Evolutionary conservation across 2,329 filamentous ascomycete species (phyloP).

Genomic region (Cladophialophora yegresii): DNA sequence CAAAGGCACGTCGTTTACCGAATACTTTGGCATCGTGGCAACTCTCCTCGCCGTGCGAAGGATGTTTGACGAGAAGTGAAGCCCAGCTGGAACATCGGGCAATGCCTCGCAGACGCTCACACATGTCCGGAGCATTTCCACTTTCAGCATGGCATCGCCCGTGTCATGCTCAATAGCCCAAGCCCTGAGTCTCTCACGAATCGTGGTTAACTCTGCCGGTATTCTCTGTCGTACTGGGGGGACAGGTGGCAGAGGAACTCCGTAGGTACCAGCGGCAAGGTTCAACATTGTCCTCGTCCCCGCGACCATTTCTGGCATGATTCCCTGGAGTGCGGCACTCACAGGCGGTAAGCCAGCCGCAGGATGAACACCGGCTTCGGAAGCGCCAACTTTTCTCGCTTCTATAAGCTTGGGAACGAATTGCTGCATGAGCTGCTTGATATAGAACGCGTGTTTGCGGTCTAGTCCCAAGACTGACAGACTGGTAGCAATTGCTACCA

Average conservation of each 20-base stretch:
- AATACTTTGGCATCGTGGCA: constrained; percentile 67
- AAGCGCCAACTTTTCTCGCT: constrained; percentile 86
- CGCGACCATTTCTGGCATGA: constrained; percentile 38
- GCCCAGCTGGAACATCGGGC: constrained; percentile 86
- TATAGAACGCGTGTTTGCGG: constrained; percentile 86
- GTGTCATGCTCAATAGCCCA: constrained; percentile 52
- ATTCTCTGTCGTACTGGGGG: constrained; percentile 7
- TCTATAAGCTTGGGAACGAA: constrained; percentile 84
- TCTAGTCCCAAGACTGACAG: constrained; percentile 76
- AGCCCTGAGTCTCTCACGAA: constrained; percentile 24
- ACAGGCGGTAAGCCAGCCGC: constrained; percentile 80
- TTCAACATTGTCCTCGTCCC: constrained; percentile 48
- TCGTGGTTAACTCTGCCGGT: constrained; percentile 15
- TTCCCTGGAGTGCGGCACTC: constrained; percentile 49
- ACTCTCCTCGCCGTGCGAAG: constrained; percentile 75
- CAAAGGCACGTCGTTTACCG: constrained; percentile 22
- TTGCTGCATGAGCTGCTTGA: constrained; percentile 80
- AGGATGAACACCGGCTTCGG: constrained; percentile 94
- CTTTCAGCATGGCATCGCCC: constrained; percentile 77
- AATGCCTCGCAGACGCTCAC: constrained; percentile 92
- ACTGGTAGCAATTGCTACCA: constrained; percentile 78
- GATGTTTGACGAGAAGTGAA: constrained; percentile 81
- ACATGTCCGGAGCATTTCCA: constrained; percentile 84
- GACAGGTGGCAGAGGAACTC: constrained; percentile 40
- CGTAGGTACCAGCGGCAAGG: constrained; percentile 47